Evolutionary conservation across 2,329 filamentous ascomycete species (phyloP), one percentile per base, ranked within the genome.

Genomic region (Epichloe coenophiala): DNA sequence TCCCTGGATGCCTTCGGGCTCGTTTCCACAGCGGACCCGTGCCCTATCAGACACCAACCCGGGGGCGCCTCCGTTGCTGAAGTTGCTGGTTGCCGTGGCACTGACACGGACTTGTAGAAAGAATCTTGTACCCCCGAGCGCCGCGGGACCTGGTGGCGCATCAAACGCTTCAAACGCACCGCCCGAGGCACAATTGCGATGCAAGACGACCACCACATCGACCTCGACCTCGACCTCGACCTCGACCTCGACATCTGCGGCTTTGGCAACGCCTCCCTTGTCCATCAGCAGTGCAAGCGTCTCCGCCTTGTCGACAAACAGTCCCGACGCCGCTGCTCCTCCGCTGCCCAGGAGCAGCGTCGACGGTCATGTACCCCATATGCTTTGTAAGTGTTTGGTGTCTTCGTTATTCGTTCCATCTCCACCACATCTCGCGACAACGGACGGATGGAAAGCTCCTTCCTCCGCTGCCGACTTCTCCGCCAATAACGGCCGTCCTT

Each of bases 341-440:
- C 41, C 38, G 27, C 13, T 46, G 42, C 47, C 50, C 12, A 42
- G 33, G 47, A 42, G 55, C 37, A 58, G 55, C 45, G 56, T 65
- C 45, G 69, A 74, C 41, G 66, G 65, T 60, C 73, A 75, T 56
- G 66, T 71, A 51, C 68, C 72, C 56, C 70, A 73, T 61, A 65
- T 72, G 59, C 65, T 73, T 56, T 72, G 73, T 76, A 70, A 71
- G 72, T 70, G 52, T 56, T 19, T 33, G 15, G 23, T 27, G 17
- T 17, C 1, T 17, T 17, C 17, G 17, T 17, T 17, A 17, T 17
- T 17, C 17, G 17, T 17, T 17, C 17, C 17, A 17, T 17, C 17
- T 17, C 17, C 17, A 17, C 17, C 17, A 5, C 23, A 8, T 27
- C 23, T 27, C 6, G 27, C 3, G 8, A 21, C n/a, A 13, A 37